These are phyloP conservation scores for Plasmodium sp. DNA, from an alignment of 169 alveolate species.

Conservation along the genomic window DNA sequence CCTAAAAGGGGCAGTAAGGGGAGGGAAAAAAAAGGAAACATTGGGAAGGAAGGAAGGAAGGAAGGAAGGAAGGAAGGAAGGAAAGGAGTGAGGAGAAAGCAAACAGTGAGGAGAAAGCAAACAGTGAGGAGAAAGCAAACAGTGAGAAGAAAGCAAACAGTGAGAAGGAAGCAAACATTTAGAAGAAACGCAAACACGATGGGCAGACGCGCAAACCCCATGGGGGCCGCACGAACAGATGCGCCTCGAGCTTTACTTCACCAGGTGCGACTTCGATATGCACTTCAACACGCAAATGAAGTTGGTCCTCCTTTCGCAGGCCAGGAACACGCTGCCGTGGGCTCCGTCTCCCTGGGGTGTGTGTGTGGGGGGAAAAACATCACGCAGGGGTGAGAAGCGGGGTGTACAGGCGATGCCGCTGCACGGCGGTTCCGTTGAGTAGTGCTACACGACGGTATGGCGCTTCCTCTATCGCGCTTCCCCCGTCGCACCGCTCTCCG, in stretches of 20 bases:
- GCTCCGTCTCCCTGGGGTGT: conserved; percentile 90
- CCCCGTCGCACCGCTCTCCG: neutral
- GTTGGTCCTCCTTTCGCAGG: conserved; percentile 89
- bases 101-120: too few species aligned
- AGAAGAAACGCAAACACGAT: neutral
- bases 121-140: neutral
- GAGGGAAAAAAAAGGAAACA: neutral
- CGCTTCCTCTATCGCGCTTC: neutral
- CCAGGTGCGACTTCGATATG: conserved; percentile 84
- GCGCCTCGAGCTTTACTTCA: conserved; percentile 35
- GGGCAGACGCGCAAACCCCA: neutral
- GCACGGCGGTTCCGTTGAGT: neutral
- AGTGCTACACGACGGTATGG: neutral
- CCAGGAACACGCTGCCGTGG: conserved; percentile 91
- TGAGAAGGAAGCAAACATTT: too few species aligned
- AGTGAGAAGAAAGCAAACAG: neutral
- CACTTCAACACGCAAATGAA: conserved; percentile 91
- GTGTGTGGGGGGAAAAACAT: neutral
- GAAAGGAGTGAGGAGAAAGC: neutral
- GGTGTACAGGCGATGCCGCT: neutral
- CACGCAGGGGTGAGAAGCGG: neutral
- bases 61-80: too few species aligned
- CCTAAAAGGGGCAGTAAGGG: conserved; percentile 32
- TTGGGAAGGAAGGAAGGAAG: neutral
- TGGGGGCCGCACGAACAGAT: neutral